Conservation (phyloP, 2,329 filamentous ascomycete species). For the Neonectria faginata region DNA sequence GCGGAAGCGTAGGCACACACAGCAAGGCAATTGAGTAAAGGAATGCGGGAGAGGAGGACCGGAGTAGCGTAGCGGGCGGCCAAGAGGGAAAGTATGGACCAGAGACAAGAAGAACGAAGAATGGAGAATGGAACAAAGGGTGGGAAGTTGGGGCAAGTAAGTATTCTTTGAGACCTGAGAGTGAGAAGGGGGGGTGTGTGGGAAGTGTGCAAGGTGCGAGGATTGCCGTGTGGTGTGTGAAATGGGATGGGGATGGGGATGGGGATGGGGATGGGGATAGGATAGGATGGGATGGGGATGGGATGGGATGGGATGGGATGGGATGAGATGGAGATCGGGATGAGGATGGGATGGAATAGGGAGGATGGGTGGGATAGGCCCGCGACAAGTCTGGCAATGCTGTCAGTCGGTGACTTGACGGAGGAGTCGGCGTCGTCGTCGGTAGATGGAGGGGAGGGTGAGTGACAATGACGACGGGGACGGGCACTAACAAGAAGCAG, state of each 20-base stretch:
- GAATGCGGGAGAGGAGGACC: slow-evolving; percentile 26
- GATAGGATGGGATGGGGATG: slow-evolving; percentile 20
- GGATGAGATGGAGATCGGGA: slow-evolving; percentile 24
- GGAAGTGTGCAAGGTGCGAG: slow-evolving; percentile 9
- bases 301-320: slow-evolving; percentile 25
- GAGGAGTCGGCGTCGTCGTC: slow-evolving; percentile 1
- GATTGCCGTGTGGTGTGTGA: slow-evolving; percentile 22
- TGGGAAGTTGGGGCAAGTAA: slow-evolving; percentile 13
- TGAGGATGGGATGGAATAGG: slow-evolving; percentile 23
- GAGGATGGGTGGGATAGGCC: slow-evolving; percentile 17
- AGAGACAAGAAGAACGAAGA: slow-evolving; percentile 90
- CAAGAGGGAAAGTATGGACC: slow-evolving; percentile 84
- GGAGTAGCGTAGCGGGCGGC: slow-evolving; percentile 67
- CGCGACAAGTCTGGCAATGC: slow-evolving; percentile 10
- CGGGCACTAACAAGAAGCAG: slow-evolving; percentile 1
- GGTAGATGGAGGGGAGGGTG: neutral
- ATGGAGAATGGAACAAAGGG: slow-evolving; percentile 11
- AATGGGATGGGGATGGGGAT: slow-evolving; percentile 22
- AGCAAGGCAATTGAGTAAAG: slow-evolving; percentile 20
- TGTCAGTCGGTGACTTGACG: neutral
- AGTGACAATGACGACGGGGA: slow-evolving; percentile 1
- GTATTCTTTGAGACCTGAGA: slow-evolving; percentile 5
- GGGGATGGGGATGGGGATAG: slow-evolving; percentile 21
- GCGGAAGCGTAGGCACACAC: slow-evolving; percentile 8
- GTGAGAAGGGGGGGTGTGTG: slow-evolving; percentile 18